These are phyloP conservation scores for Hymenoscyphus scutula DNA, from an alignment of 2,329 filamentous ascomycete species.

Conservation along the genomic window DNA sequence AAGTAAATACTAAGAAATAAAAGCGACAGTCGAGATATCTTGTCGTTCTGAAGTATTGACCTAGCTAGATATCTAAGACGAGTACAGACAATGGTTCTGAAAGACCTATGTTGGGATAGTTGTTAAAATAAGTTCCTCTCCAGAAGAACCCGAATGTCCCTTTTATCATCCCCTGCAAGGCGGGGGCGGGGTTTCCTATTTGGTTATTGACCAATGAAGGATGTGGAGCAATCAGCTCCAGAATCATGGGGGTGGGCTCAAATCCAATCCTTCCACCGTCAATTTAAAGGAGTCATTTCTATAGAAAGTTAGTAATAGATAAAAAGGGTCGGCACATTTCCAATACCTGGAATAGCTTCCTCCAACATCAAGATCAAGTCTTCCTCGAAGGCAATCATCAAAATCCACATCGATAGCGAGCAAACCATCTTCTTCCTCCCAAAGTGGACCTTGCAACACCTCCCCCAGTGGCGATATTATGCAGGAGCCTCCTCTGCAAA, in stretches of 20 bases:
- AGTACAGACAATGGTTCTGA: too few relatives aligned
- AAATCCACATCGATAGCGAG: slow-evolving; percentile 78
- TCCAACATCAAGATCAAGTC: slow-evolving; percentile 78
- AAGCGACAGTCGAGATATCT: neutral
- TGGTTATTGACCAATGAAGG: too few relatives aligned
- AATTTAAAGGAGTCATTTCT: slow-evolving; percentile 63
- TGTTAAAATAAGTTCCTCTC: too few relatives aligned
- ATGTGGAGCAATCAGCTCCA: neutral
- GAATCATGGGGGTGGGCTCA: slow-evolving; percentile 50
- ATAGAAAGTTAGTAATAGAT: slow-evolving; percentile 15
- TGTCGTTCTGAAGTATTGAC: neutral
- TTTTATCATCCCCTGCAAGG: too few relatives aligned
- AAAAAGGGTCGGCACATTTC: neutral
- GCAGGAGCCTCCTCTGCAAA: slow-evolving; percentile 75
- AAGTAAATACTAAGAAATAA: neutral
- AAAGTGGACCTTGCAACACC: slow-evolving; percentile 76
- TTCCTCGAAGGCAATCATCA: slow-evolving; percentile 79
- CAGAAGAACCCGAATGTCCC: too few relatives aligned
- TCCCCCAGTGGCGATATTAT: slow-evolving; percentile 79
- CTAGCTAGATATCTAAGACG: neutral
- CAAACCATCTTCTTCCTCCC: slow-evolving; percentile 69
- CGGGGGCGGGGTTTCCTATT: too few relatives aligned
- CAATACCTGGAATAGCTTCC: slow-evolving; percentile 77
- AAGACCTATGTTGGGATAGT: too few relatives aligned
- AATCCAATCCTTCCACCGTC: slow-evolving; percentile 55